Evolutionary conservation across 2,329 filamentous ascomycete genomes (phyloP).

Genomic region (Diaporthe amygdali): DNA sequence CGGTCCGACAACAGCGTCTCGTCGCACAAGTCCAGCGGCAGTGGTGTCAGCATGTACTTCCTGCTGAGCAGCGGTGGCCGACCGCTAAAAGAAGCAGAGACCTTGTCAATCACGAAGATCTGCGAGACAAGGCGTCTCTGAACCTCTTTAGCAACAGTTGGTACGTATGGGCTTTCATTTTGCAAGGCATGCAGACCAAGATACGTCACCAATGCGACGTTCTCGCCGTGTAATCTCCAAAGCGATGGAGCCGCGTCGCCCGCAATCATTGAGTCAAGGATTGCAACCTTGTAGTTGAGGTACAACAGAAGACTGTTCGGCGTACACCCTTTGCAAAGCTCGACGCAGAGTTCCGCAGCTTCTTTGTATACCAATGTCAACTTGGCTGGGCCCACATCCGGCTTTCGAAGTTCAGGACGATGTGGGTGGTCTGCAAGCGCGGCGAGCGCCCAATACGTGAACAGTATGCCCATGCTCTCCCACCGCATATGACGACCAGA

Average conservation of each 20-base stretch:
- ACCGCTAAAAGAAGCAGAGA: constrained; percentile 56
- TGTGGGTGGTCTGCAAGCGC: constrained; percentile 5
- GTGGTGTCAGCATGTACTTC: constrained; percentile 57
- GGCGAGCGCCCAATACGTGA: constrained; percentile 29
- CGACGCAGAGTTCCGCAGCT: constrained; percentile 31
- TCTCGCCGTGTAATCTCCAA: constrained; percentile 43
- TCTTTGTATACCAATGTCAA: constrained; percentile 34
- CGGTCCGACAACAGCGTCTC: constrained; percentile 50
- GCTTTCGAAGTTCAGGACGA: not conserved
- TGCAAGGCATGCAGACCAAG: constrained; percentile 40
- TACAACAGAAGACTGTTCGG: constrained; percentile 45
- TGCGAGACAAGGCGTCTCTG: constrained; percentile 40
- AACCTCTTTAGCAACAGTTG: constrained; percentile 42
- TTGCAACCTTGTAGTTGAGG: constrained; percentile 39
- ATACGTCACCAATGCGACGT: constrained; percentile 41
- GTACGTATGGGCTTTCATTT: constrained; percentile 33
- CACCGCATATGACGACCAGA: constrained; percentile 44
- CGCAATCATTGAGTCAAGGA: constrained; percentile 42
- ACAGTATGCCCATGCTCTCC: constrained; percentile 49
- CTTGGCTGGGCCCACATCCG: not conserved
- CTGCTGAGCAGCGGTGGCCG: constrained; percentile 58
- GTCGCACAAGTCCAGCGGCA: constrained; percentile 60
- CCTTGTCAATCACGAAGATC: constrained; percentile 54
- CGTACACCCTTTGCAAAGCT: constrained; percentile 37
- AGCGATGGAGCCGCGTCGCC: constrained; percentile 45